These are phyloP conservation scores for Exophiala aquamarina DNA, from an alignment of 2,329 filamentous ascomycete species.

Conservation along the genomic window DNA sequence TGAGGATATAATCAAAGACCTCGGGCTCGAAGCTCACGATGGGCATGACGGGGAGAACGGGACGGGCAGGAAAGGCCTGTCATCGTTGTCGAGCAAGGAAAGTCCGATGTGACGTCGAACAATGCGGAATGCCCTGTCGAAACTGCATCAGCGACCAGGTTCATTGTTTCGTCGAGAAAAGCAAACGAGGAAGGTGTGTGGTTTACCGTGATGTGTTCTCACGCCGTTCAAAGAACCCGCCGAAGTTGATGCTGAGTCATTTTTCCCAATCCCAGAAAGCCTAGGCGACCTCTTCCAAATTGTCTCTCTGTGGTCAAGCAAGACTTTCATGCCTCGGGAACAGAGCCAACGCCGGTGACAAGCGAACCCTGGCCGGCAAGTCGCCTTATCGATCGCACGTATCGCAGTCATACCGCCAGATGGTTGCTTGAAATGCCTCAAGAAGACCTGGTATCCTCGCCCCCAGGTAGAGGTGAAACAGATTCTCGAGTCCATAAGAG, in stretches of 20 bases:
- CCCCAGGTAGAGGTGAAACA: background rate
- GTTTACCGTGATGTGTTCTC: conserved; percentile 30
- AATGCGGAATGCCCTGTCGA: conserved; percentile 1
- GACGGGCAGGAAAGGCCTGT: conserved; percentile 4
- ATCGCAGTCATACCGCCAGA: background rate
- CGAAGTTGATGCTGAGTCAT: background rate
- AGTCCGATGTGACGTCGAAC: conserved; percentile 3
- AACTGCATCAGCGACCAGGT: conserved; percentile 1
- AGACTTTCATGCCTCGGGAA: background rate
- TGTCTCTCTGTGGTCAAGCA: background rate
- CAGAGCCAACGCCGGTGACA: background rate
- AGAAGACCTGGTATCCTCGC: background rate
- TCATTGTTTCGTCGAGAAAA: background rate
- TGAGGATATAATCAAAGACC: too few species aligned
- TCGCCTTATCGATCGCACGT: background rate
- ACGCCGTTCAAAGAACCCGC: background rate
- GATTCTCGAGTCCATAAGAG: background rate
- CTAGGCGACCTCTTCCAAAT: background rate
- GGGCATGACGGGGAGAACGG: background rate
- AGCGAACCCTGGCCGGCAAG: background rate
- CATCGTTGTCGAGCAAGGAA: conserved; percentile 4
- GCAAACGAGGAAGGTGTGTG: conserved; percentile 5
- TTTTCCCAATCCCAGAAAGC: background rate
- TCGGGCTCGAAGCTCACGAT: too few species aligned
- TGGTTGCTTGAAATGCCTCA: too few species aligned